A percentile compares a stretch with the other conserved stretches of the same genome.
These are phyloP conservation scores for Geranium incanum DNA, from an alignment of 441 rosid species.

Conservation along the genomic window DNA sequence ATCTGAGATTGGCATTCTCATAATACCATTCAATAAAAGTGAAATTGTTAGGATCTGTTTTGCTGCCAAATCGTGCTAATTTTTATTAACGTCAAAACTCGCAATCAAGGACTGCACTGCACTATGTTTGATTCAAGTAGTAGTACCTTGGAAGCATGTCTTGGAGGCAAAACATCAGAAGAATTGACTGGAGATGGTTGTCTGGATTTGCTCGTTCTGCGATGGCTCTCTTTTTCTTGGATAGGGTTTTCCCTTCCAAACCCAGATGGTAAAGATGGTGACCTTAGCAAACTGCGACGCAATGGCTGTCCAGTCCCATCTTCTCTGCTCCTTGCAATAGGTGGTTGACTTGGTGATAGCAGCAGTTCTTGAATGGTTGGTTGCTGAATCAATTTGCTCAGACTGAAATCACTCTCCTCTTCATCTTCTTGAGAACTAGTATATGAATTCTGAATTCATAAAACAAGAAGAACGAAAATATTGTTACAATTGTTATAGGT, in stretches of 20 bases:
- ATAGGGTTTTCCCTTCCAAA: conserved; percentile 24
- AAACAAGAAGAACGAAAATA: neutral
- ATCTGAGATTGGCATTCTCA: neutral
- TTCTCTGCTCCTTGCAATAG: neutral
- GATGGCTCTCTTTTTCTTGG: conserved; percentile 24
- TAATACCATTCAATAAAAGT: neutral
- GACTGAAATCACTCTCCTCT: conserved; percentile 1
- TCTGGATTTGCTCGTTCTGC: conserved; percentile 55
- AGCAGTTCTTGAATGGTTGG: neutral
- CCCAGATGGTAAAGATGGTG: conserved; percentile 34
- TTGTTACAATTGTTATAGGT: neutral
- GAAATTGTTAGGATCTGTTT: neutral
- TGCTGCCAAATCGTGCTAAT: neutral
- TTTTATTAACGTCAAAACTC: neutral
- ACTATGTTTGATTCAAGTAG: neutral
- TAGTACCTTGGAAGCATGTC: conserved; percentile 35
- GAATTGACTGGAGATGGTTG: conserved; percentile 50
- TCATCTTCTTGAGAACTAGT: neutral
- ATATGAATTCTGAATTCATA: neutral
- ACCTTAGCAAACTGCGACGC: conserved; percentile 20
- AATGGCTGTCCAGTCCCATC: neutral
- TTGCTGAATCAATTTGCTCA: neutral
- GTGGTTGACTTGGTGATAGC: neutral
- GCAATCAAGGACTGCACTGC: neutral
- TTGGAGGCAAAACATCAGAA: conserved; percentile 26